These are phyloP conservation scores for Berkeleyomyces rouxiae DNA, from an alignment of 2,329 filamentous ascomycete species.

Conservation along the genomic window DNA sequence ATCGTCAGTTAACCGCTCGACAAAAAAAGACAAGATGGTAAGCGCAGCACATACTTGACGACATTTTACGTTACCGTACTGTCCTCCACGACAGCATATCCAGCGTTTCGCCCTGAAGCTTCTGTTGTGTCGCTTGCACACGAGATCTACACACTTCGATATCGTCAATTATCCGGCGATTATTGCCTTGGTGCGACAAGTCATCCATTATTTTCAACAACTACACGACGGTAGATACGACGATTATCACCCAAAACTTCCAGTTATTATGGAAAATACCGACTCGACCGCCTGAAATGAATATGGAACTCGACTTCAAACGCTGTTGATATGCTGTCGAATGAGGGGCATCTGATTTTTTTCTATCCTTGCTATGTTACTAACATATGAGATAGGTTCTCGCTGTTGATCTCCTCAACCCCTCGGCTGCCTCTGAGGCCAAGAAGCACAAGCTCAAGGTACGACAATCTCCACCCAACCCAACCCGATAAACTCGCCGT, in stretches of 20 bases:
- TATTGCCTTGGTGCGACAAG: too few species aligned
- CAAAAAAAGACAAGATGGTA: slow-evolving; percentile 47
- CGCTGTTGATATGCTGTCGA: slow-evolving; percentile 15
- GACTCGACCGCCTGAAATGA: slow-evolving; percentile 5
- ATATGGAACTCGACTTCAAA: slow-evolving; percentile 15
- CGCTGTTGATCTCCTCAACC: slow-evolving; percentile 99
- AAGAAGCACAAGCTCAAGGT: slow-evolving; percentile 99
- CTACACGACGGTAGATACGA: too few species aligned
- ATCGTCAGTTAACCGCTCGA: slow-evolving; percentile 14
- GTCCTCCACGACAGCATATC: slow-evolving; percentile 1
- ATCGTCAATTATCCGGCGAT: neutral
- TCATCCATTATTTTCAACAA: too few species aligned
- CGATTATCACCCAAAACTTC: too few species aligned
- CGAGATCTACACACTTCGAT: neutral
- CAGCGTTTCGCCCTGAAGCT: slow-evolving; percentile 6
- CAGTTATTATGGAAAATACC: neutral
- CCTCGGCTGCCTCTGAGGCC: slow-evolving; percentile 89
- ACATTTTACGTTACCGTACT: neutral
- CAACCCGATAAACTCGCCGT: neutral
- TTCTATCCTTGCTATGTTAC: slow-evolving; percentile 21
- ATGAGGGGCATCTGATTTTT: slow-evolving; percentile 11
- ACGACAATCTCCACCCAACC: slow-evolving; percentile 20
- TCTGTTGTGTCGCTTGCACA: neutral
- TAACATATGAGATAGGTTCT: slow-evolving; percentile 63
- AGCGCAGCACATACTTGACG: slow-evolving; percentile 23